These are phyloP conservation scores for Stagonosporopsis tanaceti DNA, from an alignment of 2,329 filamentous ascomycete species.

Conservation along the genomic window DNA sequence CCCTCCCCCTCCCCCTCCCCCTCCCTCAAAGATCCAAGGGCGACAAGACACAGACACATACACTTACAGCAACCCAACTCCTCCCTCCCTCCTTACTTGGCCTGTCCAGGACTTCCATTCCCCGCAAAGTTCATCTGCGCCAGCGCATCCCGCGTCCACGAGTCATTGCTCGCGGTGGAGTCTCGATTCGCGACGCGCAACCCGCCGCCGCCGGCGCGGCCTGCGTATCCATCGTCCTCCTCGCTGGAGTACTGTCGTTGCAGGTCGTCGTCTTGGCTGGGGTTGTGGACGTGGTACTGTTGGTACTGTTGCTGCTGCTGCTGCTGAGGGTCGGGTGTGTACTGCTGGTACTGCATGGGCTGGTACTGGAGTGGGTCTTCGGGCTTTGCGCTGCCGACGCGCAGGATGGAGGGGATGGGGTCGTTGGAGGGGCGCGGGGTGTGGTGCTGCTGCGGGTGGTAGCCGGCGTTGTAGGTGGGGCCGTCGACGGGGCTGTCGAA, in stretches of 20 bases:
- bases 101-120: slow-evolving; percentile 1
- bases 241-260: slow-evolving; percentile 13
- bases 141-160: slow-evolving; percentile 19
- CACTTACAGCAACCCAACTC: too few species aligned
- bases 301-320: slow-evolving; percentile 17
- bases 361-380: slow-evolving; percentile 12
- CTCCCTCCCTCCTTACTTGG: not conserved
- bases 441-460: not conserved
- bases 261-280: slow-evolving; percentile 9
- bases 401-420: slow-evolving; percentile 25
- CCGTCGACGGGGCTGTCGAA: slow-evolving; percentile 12
- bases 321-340: slow-evolving; percentile 6
- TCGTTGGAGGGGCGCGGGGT: slow-evolving; percentile 21
- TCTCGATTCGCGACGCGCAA: slow-evolving; percentile 54
- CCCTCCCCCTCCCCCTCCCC: too few species aligned
- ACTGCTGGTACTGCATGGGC: slow-evolving; percentile 13
- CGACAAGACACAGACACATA: too few species aligned
- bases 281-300: not conserved
- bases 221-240: slow-evolving; percentile 14
- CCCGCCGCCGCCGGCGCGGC: slow-evolving; percentile 39
- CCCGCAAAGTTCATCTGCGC: slow-evolving; percentile 22
- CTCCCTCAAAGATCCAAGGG: too few species aligned
- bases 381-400: slow-evolving; percentile 18
- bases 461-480: slow-evolving; percentile 12
- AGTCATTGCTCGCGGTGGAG: slow-evolving; percentile 32